These are phyloP conservation scores for Tolypocladium capitatum DNA, from an alignment of 2,329 filamentous ascomycete genomes.

Conservation along the genomic window DNA sequence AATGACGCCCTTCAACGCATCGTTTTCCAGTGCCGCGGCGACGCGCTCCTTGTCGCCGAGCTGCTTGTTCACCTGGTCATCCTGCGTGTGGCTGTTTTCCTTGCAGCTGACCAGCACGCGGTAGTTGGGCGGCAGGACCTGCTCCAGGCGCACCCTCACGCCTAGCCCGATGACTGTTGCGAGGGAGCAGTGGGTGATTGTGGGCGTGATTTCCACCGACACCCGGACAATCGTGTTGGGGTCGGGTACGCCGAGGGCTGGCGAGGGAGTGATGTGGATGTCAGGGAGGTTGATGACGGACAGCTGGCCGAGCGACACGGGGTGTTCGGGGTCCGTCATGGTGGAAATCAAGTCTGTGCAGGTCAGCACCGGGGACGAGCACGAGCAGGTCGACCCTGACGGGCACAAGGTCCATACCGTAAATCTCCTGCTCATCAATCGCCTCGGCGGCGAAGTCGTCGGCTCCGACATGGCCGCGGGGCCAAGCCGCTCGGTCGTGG, in stretches of 20 bases:
- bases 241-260: constrained; percentile 23
- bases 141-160: constrained; percentile 80
- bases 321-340: constrained; percentile 94
- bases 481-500: constrained; percentile 21
- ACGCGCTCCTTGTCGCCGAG: constrained; percentile 93
- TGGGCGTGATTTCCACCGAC: constrained; percentile 82
- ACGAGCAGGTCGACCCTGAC: not conserved
- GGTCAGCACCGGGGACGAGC: not conserved
- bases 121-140: constrained; percentile 81
- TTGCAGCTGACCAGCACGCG: constrained; percentile 89
- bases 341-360: constrained; percentile 73
- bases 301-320: constrained; percentile 80
- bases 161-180: constrained; percentile 93
- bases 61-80: constrained; percentile 94
- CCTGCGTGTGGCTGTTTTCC: constrained; percentile 88
- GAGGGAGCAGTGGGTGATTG: constrained; percentile 91
- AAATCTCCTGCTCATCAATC: constrained; percentile 96
- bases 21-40: constrained; percentile 87
- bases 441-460: constrained; percentile 58
- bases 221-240: constrained; percentile 54
- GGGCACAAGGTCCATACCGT: constrained; percentile 41
- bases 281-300: constrained; percentile 94
- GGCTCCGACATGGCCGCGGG: constrained; percentile 25
- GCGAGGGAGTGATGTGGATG: constrained; percentile 56
- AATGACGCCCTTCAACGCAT: constrained; percentile 73